Conservation (phyloP, 768 basidiomycete species). For the Harrya chromipes region DNA sequence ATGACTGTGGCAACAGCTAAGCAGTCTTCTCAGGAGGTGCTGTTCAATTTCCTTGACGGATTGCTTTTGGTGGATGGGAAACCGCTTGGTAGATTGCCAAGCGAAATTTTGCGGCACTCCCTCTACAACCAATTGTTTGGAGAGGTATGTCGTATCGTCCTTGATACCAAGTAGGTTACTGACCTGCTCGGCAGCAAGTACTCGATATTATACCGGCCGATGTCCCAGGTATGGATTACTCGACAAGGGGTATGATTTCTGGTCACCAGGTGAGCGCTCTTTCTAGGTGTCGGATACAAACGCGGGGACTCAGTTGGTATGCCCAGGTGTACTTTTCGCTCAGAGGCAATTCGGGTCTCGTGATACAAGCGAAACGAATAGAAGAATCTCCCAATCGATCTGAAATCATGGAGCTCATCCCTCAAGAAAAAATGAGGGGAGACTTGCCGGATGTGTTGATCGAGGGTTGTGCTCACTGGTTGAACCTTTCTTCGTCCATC, state of each 20-base stretch:
- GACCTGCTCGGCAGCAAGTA: constrained; percentile 7
- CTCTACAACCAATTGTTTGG: constrained; percentile 20
- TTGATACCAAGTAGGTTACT: background rate
- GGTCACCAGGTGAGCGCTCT: constrained; percentile 15
- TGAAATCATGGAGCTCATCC: constrained; percentile 21
- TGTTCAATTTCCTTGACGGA: constrained; percentile 20
- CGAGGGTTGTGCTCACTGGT: constrained; percentile 26
- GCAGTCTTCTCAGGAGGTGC: constrained; percentile 7
- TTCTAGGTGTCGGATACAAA: background rate
- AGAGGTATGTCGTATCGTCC: constrained; percentile 4
- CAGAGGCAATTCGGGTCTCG: background rate
- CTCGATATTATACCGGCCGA: constrained; percentile 19
- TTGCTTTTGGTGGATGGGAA: constrained; percentile 23
- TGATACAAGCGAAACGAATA: constrained; percentile 8
- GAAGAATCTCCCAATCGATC: background rate
- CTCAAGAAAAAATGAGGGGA: constrained; percentile 13
- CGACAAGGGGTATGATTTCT: constrained; percentile 14
- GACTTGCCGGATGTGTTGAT: constrained; percentile 28
- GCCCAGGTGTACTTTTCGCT: constrained; percentile 15
- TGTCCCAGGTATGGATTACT: constrained; percentile 22
- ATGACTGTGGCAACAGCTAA: constrained; percentile 15
- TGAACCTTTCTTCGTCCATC: constrained; percentile 19
- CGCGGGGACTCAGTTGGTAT: background rate
- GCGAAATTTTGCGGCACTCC: constrained; percentile 7
- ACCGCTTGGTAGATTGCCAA: constrained; percentile 15